These are phyloP conservation scores for Colletotrichum ledebouriae DNA, from an alignment of 2,329 filamentous ascomycete genomes.

Conservation along the genomic window DNA sequence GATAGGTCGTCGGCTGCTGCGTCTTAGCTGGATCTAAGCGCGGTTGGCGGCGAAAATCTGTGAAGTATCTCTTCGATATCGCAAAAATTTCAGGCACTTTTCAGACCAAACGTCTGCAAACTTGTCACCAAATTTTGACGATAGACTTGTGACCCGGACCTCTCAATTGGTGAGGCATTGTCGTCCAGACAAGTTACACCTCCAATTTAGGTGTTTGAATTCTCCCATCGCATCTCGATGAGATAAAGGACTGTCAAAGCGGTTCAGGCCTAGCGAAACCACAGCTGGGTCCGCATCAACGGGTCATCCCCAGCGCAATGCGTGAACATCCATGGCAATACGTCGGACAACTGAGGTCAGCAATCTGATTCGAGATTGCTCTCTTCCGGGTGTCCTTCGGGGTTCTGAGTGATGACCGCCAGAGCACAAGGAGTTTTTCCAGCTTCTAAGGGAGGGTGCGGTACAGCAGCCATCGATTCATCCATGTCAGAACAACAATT, in stretches of 20 bases:
- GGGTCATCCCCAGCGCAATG: not conserved
- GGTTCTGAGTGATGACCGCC: not conserved
- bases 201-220: slow-evolving; percentile 11
- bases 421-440: not conserved
- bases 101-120: no score
- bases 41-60: no score
- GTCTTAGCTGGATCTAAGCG: not conserved
- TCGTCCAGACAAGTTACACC: not conserved
- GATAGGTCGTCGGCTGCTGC: not conserved
- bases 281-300: not conserved
- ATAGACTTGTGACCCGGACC: no score
- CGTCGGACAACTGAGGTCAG: slow-evolving; percentile 4
- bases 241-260: slow-evolving; percentile 12
- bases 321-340: slow-evolving; percentile 1
- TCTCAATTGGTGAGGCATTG: no score
- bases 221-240: slow-evolving; percentile 11
- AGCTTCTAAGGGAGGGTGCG: slow-evolving; percentile 1
- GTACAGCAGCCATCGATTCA: not conserved
- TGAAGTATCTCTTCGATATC: no score
- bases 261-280: slow-evolving; percentile 6
- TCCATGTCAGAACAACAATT: not conserved
- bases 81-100: no score
- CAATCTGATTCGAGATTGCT: slow-evolving; percentile 12
- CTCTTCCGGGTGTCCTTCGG: not conserved
- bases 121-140: no score